Base-by-base conservation (phyloP, 2,329 filamentous ascomycete genomes). In the Sclerotinia borealis region DNA sequence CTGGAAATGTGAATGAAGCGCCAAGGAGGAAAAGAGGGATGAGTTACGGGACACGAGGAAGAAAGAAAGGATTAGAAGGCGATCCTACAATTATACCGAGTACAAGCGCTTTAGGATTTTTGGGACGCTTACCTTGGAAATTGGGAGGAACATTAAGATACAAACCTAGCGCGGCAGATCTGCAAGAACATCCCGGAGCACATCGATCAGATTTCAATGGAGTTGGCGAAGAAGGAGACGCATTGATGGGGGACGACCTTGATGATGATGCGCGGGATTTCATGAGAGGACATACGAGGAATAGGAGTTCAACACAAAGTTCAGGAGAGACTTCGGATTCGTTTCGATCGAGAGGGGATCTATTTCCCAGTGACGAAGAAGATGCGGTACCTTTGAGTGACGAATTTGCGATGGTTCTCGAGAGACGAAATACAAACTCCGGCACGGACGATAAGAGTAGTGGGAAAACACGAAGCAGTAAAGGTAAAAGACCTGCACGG, bases 301-400 rank as follows among this genome's bases (percentile, higher is more conserved):
- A 87, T 68, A 60, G 62, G 58, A 96, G 93, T 75, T 86, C 85
- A 52, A 97, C 93, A 1, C 84, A 86, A 17, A 88, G 85, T 5
- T 96, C 92, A 15, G 88, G 89, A 47, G 88, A 88, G 67, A 96
- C 93, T 0, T 89, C 86, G 34, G 92, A 93, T 73, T 96, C 93
- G 7, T 86, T 90, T 67, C 89, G 93, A 71, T 96, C 92, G 13
- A 82, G 93, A 52, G 92, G 92, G 2, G 93, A 98, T 76, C 79
- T 98, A 15, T 95, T 97, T 69, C 92, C 92, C 0, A 96, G 92
- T 71, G 92, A 96, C 66, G 85, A 83, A 52, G 85, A 88, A 71
- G 93, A 98, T 76, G 93, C 93, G 0, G 85, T 96, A n/a, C 91
- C 92, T 15, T 78, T 98, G 22, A 91, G 93, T 70, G 93, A 97